phyloP scores from a whole-genome alignment of 2,329 filamentous ascomycete species.

The Metarhizium album region DNA sequence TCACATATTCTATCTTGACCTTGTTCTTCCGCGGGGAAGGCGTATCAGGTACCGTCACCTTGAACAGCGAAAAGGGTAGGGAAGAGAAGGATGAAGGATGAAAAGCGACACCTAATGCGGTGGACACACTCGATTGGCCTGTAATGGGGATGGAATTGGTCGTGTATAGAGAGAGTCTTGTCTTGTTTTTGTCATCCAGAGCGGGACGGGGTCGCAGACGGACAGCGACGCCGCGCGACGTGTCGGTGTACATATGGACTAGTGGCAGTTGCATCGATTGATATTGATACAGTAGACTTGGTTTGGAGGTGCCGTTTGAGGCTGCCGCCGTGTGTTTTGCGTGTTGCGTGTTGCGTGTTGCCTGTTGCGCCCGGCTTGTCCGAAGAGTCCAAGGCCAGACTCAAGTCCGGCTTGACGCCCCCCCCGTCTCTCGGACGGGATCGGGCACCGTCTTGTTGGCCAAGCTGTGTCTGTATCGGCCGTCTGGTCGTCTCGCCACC shows the following conservation, averaged over 20 bases:
- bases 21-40: background rate
- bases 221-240: background rate
- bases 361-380: too few relatives aligned
- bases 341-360: too few relatives aligned
- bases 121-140: background rate
- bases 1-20: background rate
- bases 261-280: background rate
- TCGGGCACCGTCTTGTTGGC: too few relatives aligned
- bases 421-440: too few relatives aligned
- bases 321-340: too few relatives aligned
- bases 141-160: background rate
- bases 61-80: background rate
- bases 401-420: too few relatives aligned
- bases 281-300: background rate
- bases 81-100: background rate
- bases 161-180: background rate
- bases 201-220: background rate
- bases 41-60: background rate
- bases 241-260: background rate
- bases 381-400: too few relatives aligned
- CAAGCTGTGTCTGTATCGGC: too few relatives aligned
- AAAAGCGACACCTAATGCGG: background rate
- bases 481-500: too few relatives aligned
- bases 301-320: background rate
- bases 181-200: background rate